Evolutionary conservation across 2,329 filamentous ascomycete species (phyloP).

Genomic region (Exophiala spinifera): DNA sequence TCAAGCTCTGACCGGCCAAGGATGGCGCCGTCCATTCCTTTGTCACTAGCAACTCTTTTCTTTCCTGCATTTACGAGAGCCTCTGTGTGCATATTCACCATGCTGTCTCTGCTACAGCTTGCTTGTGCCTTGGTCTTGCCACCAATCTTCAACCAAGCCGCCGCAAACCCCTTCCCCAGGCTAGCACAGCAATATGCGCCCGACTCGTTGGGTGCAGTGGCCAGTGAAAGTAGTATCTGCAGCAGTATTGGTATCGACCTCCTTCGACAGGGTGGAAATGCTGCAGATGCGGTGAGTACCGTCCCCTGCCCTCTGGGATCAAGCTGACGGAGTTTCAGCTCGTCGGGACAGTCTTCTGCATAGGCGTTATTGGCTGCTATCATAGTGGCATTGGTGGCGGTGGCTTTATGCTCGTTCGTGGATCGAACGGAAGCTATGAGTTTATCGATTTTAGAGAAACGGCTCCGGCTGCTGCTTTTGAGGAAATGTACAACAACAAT

Average conservation of each 20-base stretch:
- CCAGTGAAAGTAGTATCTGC: slow-evolving; percentile 67
- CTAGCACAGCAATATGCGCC: slow-evolving; percentile 15
- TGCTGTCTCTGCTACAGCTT: slow-evolving; percentile 20
- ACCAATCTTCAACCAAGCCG: slow-evolving; percentile 22
- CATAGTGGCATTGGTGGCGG: slow-evolving; percentile 82
- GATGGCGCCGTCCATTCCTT: slow-evolving; percentile 14
- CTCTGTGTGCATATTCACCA: slow-evolving; percentile 8
- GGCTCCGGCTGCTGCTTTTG: slow-evolving; percentile 73
- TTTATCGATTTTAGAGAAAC: slow-evolving; percentile 87
- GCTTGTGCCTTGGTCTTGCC: slow-evolving; percentile 15
- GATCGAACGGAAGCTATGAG: slow-evolving; percentile 72
- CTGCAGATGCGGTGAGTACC: slow-evolving; percentile 63
- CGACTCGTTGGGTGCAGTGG: slow-evolving; percentile 58
- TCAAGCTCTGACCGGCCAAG: slow-evolving; percentile 1
- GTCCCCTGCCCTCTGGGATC: not conserved
- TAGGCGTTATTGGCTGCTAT: slow-evolving; percentile 73
- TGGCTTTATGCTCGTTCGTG: slow-evolving; percentile 81
- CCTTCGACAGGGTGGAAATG: slow-evolving; percentile 63
- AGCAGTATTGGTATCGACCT: slow-evolving; percentile 66
- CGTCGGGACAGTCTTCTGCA: slow-evolving; percentile 70
- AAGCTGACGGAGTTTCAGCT: slow-evolving; percentile 41
- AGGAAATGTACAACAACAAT: slow-evolving; percentile 82
- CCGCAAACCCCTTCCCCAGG: slow-evolving; percentile 16
- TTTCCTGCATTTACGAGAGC: slow-evolving; percentile 1
- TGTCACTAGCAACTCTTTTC: not conserved